A percentile compares a stretch with the other conserved stretches of the same genome.
These are phyloP conservation scores for Endoconidiophora laricicola DNA, from an alignment of 2,329 filamentous ascomycete species.

Conservation along the genomic window DNA sequence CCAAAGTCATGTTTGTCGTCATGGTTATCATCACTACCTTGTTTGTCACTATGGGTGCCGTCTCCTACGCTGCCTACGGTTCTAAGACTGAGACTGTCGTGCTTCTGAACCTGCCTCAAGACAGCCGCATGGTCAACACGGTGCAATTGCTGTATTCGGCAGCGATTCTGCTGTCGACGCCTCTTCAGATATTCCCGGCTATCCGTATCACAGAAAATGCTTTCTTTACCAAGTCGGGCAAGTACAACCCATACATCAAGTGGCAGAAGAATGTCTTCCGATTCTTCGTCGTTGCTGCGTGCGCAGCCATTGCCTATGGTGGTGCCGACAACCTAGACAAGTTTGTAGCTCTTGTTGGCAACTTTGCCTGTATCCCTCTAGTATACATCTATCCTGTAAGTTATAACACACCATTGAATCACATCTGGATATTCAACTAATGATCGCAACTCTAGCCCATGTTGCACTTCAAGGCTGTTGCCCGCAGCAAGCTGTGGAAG, in stretches of 20 bases:
- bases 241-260: slow-evolving; percentile 97
- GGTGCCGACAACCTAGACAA: slow-evolving; percentile 91
- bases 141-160: slow-evolving; percentile 96
- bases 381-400: slow-evolving; percentile 96
- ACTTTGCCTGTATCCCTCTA: slow-evolving; percentile 91
- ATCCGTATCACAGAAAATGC: slow-evolving; percentile 94
- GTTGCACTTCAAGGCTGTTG: slow-evolving; percentile 71
- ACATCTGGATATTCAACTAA: slow-evolving; percentile 8
- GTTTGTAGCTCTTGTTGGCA: slow-evolving; percentile 89
- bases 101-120: slow-evolving; percentile 87
- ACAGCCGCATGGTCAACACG: slow-evolving; percentile 84
- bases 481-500: slow-evolving; percentile 49
- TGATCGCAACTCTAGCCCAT: slow-evolving; percentile 46
- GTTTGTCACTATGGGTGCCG: slow-evolving; percentile 77
- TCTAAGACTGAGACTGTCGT: slow-evolving; percentile 93
- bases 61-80: slow-evolving; percentile 92
- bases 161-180: slow-evolving; percentile 89
- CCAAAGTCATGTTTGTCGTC: slow-evolving; percentile 68
- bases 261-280: slow-evolving; percentile 98
- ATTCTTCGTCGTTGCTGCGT: slow-evolving; percentile 79
- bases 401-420: slow-evolving; percentile 16
- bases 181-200: slow-evolving; percentile 90
- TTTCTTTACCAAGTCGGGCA: slow-evolving; percentile 82
- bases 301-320: slow-evolving; percentile 75
- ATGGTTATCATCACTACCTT: slow-evolving; percentile 92